phyloP scores from a whole-genome alignment of 495 filamentous ascomycete genomes.

The Durotheca rogersii region DNA sequence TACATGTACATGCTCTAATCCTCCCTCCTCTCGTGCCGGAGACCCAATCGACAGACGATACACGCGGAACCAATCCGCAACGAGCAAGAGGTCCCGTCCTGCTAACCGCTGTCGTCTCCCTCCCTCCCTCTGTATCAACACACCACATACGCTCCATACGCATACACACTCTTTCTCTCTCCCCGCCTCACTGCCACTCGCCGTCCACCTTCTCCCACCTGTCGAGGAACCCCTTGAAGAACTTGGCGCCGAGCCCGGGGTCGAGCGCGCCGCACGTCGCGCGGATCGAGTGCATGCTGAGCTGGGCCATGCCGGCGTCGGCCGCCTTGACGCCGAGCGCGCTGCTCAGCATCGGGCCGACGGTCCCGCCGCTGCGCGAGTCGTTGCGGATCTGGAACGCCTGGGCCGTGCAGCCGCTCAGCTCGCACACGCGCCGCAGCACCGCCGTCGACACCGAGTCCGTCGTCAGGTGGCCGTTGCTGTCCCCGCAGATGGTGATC shows the following conservation, averaged over 20 bases:
- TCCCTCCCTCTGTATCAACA: too few species aligned
- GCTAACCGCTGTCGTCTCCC: too few species aligned
- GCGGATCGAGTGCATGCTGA: conserved; percentile 93
- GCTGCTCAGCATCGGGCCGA: conserved; percentile 86
- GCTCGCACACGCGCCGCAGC: conserved; percentile 70
- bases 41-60: too few species aligned
- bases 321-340: conserved; percentile 81
- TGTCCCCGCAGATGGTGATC: conserved; percentile 78
- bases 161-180: too few species aligned
- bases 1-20: too few species aligned
- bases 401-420: conserved; percentile 69
- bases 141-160: too few species aligned
- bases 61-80: too few species aligned
- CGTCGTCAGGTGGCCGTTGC: conserved; percentile 90
- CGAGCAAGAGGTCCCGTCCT: too few species aligned
- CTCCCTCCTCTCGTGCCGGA: too few species aligned
- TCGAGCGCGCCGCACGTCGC: conserved; percentile 86
- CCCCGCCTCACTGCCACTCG: conserved; percentile 64
- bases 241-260: conserved; percentile 82
- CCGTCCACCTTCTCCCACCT: conserved; percentile 82
- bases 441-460: conserved; percentile 79
- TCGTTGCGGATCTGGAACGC: conserved; percentile 96
- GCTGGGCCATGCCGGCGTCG: conserved; percentile 87
- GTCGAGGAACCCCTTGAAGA: conserved; percentile 90
- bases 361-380: conserved; percentile 81